phyloP scores from a whole-genome alignment of 2,329 filamentous ascomycete species.

The Colletotrichum trifolii region DNA sequence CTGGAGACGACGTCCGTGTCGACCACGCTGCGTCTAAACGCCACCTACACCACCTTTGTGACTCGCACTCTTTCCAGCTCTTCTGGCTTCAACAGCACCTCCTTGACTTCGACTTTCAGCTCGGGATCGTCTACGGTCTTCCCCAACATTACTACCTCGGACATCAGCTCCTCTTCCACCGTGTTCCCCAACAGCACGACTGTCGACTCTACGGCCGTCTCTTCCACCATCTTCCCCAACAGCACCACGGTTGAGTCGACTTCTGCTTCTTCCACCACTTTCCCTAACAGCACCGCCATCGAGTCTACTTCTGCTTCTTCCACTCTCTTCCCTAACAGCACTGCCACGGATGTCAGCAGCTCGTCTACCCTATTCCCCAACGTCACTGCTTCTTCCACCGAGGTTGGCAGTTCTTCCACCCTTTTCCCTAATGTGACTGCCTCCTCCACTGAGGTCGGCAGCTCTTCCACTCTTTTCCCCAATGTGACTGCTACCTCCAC shows the following conservation, averaged over 20 bases:
- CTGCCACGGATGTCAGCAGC: background rate
- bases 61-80: slow-evolving; percentile 24
- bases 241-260: background rate
- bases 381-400: background rate
- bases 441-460: background rate
- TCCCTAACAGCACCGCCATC: slow-evolving; percentile 6
- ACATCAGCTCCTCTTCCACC: background rate
- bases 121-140: background rate
- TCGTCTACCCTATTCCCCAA: slow-evolving; percentile 2
- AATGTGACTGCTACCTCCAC: background rate
- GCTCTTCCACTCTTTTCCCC: slow-evolving; percentile 10
- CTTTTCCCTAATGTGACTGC: slow-evolving; percentile 12
- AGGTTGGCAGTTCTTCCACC: background rate
- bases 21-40: slow-evolving; percentile 27
- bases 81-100: slow-evolving; percentile 17
- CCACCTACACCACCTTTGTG: slow-evolving; percentile 34
- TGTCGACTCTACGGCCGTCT: background rate
- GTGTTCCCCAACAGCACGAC: slow-evolving; percentile 14
- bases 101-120: background rate
- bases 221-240: slow-evolving; percentile 1
- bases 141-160: background rate
- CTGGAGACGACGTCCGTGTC: slow-evolving; percentile 31
- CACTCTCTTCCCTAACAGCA: background rate
- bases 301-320: background rate
- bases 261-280: background rate